Evolutionary conservation across 441 rosid genomes (phyloP).

Genomic region (Isatis lusitanica): DNA sequence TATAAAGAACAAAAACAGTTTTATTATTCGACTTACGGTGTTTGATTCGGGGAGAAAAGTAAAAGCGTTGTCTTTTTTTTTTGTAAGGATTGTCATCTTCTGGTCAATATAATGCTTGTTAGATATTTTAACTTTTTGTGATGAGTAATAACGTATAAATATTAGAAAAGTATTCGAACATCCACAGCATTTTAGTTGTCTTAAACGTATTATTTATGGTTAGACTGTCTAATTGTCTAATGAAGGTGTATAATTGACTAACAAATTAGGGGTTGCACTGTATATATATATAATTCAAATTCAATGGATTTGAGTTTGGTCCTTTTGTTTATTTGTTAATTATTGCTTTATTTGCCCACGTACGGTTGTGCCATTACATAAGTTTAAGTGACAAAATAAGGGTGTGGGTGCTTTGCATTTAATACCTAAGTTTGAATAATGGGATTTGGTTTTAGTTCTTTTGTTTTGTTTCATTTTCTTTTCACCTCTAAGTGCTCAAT

Average conservation of each 20-base stretch:
- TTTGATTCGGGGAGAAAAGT: constrained; percentile 29
- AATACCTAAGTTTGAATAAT: neutral
- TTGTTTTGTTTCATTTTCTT: neutral
- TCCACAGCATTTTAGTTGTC: constrained; percentile 26
- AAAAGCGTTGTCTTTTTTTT: constrained; percentile 12
- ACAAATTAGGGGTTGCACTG: constrained; percentile 3
- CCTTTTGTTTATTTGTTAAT: constrained; percentile 18
- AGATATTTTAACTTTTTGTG: neutral
- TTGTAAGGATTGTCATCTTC: constrained; percentile 27
- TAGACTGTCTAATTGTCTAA: constrained; percentile 24
- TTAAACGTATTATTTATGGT: neutral
- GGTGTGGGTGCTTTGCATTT: constrained; percentile 12
- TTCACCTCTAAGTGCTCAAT: neutral
- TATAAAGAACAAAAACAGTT: neutral
- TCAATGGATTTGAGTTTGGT: constrained; percentile 30
- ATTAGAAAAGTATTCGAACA: constrained; percentile 10
- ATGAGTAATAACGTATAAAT: constrained; percentile 7
- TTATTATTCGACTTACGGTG: constrained; percentile 12
- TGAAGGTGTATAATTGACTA: constrained; percentile 26
- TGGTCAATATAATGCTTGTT: constrained; percentile 16
- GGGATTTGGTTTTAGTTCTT: neutral
- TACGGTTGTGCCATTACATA: constrained; percentile 20
- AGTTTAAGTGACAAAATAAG: neutral
- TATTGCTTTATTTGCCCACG: constrained; percentile 26
- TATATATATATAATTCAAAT: neutral